Percentiles rank a stretch among this genome's conserved stretches.
Evolutionary conservation across 2,329 filamentous ascomycete species (phyloP).

Genomic region (Coniochaeta sp.): DNA sequence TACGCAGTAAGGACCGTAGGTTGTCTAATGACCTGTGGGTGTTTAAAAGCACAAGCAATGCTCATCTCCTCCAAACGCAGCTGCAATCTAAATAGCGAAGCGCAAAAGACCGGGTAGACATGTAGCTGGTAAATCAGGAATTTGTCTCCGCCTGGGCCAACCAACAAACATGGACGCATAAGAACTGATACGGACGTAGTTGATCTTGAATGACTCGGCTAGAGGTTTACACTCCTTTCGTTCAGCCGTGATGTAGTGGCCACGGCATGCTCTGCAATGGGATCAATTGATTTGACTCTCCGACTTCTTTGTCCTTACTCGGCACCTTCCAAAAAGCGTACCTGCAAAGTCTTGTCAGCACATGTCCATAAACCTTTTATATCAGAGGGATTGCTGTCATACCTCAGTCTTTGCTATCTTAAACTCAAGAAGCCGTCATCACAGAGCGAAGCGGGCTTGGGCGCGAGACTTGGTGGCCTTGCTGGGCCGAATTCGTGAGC

Average conservation of each 20-base stretch:
- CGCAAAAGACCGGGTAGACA: neutral
- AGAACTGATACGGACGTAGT: neutral
- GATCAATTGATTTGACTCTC: neutral
- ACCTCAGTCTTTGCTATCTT: slow-evolving; percentile 15
- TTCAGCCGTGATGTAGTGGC: neutral
- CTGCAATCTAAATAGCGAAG: neutral
- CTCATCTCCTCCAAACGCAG: neutral
- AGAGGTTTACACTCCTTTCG: neutral
- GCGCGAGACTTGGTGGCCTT: slow-evolving; percentile 44
- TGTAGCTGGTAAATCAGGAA: neutral
- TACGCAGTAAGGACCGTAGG: neutral
- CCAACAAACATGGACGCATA: neutral
- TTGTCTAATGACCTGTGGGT: neutral
- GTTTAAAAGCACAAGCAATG: neutral
- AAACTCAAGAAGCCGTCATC: slow-evolving; percentile 54
- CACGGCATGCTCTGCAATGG: neutral
- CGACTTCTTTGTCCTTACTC: slow-evolving; percentile 1
- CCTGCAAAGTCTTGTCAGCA: neutral
- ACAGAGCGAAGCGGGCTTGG: slow-evolving; percentile 63
- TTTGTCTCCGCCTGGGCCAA: neutral
- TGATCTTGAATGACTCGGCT: neutral
- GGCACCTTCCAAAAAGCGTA: neutral
- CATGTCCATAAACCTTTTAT: neutral
- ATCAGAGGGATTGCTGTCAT: neutral
- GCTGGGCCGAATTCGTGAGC: slow-evolving; percentile 34